Conservation (phyloP, 192 early-diverging fungal genomes). For the Entrophospora sp. region DNA sequence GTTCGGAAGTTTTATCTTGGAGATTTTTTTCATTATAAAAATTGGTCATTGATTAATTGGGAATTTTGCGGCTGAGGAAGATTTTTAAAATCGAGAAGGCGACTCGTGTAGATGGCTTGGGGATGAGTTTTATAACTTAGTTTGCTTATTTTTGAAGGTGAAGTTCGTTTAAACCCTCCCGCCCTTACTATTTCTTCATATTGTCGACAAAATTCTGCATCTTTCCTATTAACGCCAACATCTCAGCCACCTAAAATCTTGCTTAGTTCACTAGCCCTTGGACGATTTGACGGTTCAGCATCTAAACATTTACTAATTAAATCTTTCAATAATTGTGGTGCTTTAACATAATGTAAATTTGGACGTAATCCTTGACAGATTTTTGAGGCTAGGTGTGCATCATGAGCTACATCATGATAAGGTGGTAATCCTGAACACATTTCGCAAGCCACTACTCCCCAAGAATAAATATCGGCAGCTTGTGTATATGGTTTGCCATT, state of each 20-base stretch:
- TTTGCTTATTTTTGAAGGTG: neutral
- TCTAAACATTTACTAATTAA: neutral
- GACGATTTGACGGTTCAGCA: neutral
- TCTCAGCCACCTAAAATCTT: neutral
- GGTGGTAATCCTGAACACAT: no score
- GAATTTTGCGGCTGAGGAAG: neutral
- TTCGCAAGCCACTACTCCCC: no score
- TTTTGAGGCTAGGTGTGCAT: neutral
- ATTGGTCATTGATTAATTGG: neutral
- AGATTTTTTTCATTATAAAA: no score
- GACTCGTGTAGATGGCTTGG: no score
- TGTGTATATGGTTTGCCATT: constrained; percentile 21
- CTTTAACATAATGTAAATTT: neutral
- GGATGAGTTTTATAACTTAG: neutral
- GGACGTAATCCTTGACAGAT: constrained; percentile 2
- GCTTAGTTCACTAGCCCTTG: neutral
- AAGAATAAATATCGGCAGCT: constrained; percentile 31
- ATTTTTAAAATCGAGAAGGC: neutral
- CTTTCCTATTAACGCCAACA: neutral
- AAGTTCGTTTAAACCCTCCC: neutral
- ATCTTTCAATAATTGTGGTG: neutral
- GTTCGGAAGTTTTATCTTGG: no score
- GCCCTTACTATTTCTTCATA: neutral
- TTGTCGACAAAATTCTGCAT: neutral
- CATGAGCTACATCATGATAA: no score